Conservation (phyloP, 768 basidiomycete species). For the Termitomyces sp. region DNA sequence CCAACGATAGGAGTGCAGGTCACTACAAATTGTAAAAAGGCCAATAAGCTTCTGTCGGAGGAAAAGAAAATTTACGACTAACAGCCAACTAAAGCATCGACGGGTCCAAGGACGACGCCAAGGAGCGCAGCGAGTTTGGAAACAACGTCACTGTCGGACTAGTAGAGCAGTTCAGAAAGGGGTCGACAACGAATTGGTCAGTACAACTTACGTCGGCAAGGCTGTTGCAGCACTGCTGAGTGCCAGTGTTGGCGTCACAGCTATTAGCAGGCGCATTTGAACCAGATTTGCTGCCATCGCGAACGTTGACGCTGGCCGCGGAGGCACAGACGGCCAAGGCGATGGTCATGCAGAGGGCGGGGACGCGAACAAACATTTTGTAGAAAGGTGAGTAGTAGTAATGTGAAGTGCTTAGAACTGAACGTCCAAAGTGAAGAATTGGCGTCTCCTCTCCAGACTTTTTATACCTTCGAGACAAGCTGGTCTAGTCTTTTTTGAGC, state of each 20-base stretch:
- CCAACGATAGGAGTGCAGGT: slow-evolving; percentile 11
- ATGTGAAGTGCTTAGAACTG: slow-evolving; percentile 6
- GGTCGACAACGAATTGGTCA: background rate
- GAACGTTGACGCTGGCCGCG: slow-evolving; percentile 6
- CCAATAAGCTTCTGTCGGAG: background rate
- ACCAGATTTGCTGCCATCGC: background rate
- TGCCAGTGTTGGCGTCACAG: slow-evolving; percentile 7
- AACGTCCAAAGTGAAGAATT: slow-evolving; percentile 5
- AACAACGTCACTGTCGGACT: slow-evolving; percentile 1
- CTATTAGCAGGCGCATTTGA: background rate
- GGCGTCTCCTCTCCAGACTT: background rate
- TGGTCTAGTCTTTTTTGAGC: background rate
- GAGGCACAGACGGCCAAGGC: slow-evolving; percentile 11
- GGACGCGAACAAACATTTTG: slow-evolving; percentile 11
- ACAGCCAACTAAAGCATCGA: slow-evolving; percentile 11
- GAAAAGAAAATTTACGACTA: background rate
- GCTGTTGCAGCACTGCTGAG: slow-evolving; percentile 8
- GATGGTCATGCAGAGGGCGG: slow-evolving; percentile 8
- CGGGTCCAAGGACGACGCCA: slow-evolving; percentile 3
- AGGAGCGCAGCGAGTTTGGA: slow-evolving; percentile 6
- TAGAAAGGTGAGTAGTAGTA: background rate
- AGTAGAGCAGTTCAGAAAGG: background rate
- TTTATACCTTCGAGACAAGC: background rate
- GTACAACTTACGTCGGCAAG: background rate
- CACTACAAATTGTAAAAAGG: slow-evolving; percentile 2